Percentiles rank a stretch among this genome's conserved stretches.
Evolutionary conservation across 257 asterid species (phyloP).

Genomic region (Misopates orontium): DNA sequence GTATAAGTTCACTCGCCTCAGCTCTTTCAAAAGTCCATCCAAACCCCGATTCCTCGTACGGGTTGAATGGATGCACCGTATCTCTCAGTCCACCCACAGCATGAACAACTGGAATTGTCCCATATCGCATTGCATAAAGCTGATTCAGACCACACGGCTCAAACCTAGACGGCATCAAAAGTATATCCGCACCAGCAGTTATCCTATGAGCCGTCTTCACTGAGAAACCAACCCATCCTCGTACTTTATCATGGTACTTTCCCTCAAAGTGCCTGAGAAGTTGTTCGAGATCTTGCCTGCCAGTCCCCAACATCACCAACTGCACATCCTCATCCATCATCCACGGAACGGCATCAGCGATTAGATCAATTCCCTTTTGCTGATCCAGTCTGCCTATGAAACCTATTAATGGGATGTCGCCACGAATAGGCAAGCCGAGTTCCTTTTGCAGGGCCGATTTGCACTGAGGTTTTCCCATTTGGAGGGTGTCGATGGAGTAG

Average conservation of each 20-base stretch:
- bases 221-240: constrained; percentile 97
- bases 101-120: constrained; percentile 91
- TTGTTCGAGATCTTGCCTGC: constrained; percentile 74
- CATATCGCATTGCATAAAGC: constrained; percentile 91
- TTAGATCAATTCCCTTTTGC: constrained; percentile 91
- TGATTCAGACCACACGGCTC: constrained; percentile 98
- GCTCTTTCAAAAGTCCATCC: constrained; percentile 90
- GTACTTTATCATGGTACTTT: constrained; percentile 49
- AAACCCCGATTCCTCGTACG: constrained; percentile 70
- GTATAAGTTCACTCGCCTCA: constrained; percentile 50
- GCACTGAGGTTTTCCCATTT: constrained; percentile 70
- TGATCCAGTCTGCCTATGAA: constrained; percentile 91
- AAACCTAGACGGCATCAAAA: constrained; percentile 92
- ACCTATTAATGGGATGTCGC: constrained; percentile 69
- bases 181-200: constrained; percentile 82
- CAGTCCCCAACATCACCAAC: constrained; percentile 88
- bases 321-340: constrained; percentile 84
- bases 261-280: constrained; percentile 75
- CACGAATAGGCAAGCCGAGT: constrained; percentile 68
- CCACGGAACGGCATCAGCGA: constrained; percentile 93
- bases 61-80: constrained; percentile 86
- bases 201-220: constrained; percentile 85
- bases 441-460: constrained; percentile 88
- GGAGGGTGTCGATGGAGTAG: constrained; percentile 78
- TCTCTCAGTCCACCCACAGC: constrained; percentile 94